phyloP scores from a whole-genome alignment of 306 rosid species.

The Inga oerstediana region DNA sequence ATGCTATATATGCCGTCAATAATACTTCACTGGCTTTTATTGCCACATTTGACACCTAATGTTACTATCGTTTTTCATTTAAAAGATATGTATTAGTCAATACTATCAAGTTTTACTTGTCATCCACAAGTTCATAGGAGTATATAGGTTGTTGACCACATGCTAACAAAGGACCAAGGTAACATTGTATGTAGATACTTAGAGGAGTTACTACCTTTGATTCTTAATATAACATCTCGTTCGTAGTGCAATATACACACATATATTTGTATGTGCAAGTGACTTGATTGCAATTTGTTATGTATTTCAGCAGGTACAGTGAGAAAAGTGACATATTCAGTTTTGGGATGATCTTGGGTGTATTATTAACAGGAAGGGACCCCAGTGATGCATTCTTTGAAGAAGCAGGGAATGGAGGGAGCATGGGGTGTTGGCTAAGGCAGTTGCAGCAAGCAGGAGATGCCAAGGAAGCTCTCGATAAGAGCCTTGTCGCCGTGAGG shows the following conservation, averaged over 20 bases:
- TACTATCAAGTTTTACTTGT: slow-evolving; percentile 22
- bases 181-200: not conserved
- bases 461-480: slow-evolving; percentile 78
- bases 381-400: slow-evolving; percentile 82
- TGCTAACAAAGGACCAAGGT: slow-evolving; percentile 2
- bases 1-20: not conserved
- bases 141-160: not conserved
- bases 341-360: slow-evolving; percentile 87
- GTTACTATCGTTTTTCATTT: slow-evolving; percentile 3
- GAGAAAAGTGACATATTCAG: slow-evolving; percentile 96
- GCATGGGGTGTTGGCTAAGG: slow-evolving; percentile 80
- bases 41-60: not conserved
- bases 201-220: not conserved
- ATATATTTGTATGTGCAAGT: not conserved
- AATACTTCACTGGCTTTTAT: not conserved
- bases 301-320: slow-evolving; percentile 64
- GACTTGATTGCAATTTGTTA: not conserved
- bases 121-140: slow-evolving; percentile 22
- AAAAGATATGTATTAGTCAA: not conserved
- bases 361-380: slow-evolving; percentile 78
- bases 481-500: slow-evolving; percentile 65
- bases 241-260: too few relatives aligned
- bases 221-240: too few relatives aligned
- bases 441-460: slow-evolving; percentile 91
- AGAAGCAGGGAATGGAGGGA: slow-evolving; percentile 80